Percentiles rank a stretch among this genome's conserved stretches.
These are phyloP conservation scores for Leccinum ponderosum DNA, from an alignment of 1,284 basidiomycete genomes.

Conservation along the genomic window DNA sequence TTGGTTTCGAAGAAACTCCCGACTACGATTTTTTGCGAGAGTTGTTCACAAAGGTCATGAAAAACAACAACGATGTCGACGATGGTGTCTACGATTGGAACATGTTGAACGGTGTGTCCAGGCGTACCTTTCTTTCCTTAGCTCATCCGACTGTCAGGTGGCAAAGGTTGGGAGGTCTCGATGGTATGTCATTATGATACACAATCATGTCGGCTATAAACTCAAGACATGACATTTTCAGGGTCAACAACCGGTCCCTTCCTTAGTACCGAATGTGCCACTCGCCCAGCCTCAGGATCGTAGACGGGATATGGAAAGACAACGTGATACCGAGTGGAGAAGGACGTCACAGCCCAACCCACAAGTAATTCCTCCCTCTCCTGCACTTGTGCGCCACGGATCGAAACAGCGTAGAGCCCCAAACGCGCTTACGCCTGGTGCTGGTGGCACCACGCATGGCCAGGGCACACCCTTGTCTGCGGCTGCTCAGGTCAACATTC, in stretches of 20 bases:
- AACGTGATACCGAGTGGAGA: conserved; percentile 43
- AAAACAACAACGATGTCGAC: conserved; percentile 86
- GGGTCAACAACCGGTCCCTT: conserved; percentile 60
- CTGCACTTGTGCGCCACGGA: conserved; percentile 70
- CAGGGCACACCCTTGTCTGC: conserved; percentile 67
- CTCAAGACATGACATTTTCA: conserved; percentile 29
- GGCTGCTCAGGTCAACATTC: conserved; percentile 72
- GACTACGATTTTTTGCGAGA: conserved; percentile 98
- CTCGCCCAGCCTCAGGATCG: conserved; percentile 51
- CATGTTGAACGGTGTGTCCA: conserved; percentile 81
- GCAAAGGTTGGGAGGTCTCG: conserved; percentile 93
- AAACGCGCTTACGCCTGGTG: conserved; percentile 52
- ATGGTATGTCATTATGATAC: conserved; percentile 49
- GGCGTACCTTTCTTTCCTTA: conserved; percentile 5
- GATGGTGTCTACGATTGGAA: conserved; percentile 98
- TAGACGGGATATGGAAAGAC: conserved; percentile 56
- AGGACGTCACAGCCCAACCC: conserved; percentile 57
- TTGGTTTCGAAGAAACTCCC: conserved; percentile 94
- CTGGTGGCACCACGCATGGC: conserved; percentile 45
- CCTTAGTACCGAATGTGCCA: conserved; percentile 59
- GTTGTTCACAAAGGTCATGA: conserved; percentile 91
- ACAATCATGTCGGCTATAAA: conserved; percentile 3
- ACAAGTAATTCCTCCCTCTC: conserved; percentile 63
- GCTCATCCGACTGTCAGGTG: conserved; percentile 48
- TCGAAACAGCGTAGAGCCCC: conserved; percentile 67